These are phyloP conservation scores for Vigna nakashimae DNA, from an alignment of 306 rosid genomes.

Conservation along the genomic window DNA sequence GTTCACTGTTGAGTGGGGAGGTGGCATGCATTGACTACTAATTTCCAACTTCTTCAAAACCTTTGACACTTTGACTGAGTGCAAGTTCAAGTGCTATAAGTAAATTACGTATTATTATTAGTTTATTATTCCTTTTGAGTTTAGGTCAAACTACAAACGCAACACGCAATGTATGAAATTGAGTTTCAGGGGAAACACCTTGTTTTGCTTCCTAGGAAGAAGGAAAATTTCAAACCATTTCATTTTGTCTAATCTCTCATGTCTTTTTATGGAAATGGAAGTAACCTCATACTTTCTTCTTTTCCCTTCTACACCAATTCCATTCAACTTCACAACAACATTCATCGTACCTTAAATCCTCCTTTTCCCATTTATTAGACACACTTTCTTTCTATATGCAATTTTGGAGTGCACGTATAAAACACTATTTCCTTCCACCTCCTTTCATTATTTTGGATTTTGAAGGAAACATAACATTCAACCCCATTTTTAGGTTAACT, in stretches of 20 bases:
- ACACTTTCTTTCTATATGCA: not conserved
- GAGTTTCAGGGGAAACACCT: not conserved
- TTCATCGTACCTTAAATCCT: not conserved
- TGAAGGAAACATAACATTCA: not conserved
- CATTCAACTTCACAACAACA: not conserved
- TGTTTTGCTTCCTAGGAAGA: not conserved
- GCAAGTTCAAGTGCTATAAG: not conserved
- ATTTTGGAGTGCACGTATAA: not conserved
- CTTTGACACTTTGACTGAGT: conserved; percentile 2
- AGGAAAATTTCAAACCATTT: not conserved
- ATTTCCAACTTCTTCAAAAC: not conserved
- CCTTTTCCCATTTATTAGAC: not conserved
- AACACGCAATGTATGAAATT: conserved; percentile 17
- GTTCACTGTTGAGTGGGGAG: too few relatives aligned
- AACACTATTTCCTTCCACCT: not conserved
- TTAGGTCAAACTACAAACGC: not conserved
- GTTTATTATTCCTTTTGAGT: not conserved
- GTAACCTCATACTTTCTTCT: not conserved
- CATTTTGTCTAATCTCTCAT: not conserved
- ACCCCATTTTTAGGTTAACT: too few relatives aligned
- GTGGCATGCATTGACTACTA: not conserved
- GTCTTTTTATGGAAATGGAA: not conserved
- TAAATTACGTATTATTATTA: not conserved
- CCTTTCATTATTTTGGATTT: not conserved
- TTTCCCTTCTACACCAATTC: not conserved